Evolutionary conservation across 441 rosid genomes (phyloP).

Genomic region (Adansonia rubrostipa): DNA sequence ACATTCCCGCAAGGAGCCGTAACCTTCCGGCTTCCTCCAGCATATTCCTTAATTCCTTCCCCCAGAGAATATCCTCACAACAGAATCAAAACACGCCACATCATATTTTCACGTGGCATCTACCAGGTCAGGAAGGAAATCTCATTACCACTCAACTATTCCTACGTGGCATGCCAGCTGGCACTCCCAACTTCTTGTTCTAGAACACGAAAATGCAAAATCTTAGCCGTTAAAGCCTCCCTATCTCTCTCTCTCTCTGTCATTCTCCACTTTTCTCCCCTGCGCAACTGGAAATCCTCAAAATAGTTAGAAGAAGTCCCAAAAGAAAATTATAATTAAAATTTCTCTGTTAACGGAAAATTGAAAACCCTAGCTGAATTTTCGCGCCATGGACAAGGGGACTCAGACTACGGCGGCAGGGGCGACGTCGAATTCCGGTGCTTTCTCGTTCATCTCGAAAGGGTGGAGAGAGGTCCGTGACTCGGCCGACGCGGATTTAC

Average conservation of each 20-base stretch:
- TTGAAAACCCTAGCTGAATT: constrained; percentile 23
- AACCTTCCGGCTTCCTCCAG: neutral
- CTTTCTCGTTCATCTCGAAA: constrained; percentile 76
- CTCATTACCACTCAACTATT: neutral
- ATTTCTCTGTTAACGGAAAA: constrained; percentile 6
- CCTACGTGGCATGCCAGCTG: constrained; percentile 40
- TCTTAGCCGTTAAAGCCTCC: constrained; percentile 44
- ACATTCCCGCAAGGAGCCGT: constrained; percentile 12
- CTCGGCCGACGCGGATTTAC: constrained; percentile 92
- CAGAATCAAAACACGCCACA: constrained; percentile 28
- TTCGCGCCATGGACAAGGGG: constrained; percentile 39
- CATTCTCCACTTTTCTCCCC: neutral
- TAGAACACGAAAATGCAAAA: constrained; percentile 18
- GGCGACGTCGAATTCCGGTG: constrained; percentile 49
- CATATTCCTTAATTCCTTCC: constrained; percentile 30
- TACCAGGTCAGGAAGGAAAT: constrained; percentile 18
- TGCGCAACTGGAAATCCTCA: constrained; percentile 19
- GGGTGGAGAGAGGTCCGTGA: constrained; percentile 92
- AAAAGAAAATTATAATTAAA: neutral
- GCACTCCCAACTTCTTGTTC: constrained; percentile 23
- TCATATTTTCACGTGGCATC: neutral
- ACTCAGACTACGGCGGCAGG: constrained; percentile 26
- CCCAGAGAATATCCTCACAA: neutral
- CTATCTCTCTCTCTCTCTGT: neutral
- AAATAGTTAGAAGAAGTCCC: neutral